A percentile compares a stretch with the other conserved stretches of the same genome.
These are phyloP conservation scores for Lasiosphaeria ovina DNA, from an alignment of 495 filamentous ascomycete species.

Conservation along the genomic window DNA sequence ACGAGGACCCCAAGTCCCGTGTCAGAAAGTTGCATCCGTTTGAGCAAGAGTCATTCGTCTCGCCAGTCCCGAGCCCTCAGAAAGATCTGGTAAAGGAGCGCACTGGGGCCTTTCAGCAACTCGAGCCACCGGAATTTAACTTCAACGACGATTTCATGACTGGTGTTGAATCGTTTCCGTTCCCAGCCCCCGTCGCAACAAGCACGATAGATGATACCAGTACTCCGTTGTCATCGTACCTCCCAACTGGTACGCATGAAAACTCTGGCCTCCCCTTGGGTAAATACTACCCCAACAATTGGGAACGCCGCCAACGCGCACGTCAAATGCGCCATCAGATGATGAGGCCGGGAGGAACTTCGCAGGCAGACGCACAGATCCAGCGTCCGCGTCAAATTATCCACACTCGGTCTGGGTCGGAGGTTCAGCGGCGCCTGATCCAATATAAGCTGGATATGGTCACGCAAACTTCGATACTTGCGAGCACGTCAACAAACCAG, in stretches of 20 bases:
- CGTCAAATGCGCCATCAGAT: background rate
- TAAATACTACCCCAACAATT: conserved; percentile 57
- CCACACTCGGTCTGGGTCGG: conserved; percentile 39
- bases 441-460: conserved; percentile 64
- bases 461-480: conserved; percentile 48
- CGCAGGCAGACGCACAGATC: conserved; percentile 32
- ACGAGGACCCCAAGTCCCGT: background rate
- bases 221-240: conserved; percentile 44
- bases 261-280: conserved; percentile 43
- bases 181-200: conserved; percentile 4
- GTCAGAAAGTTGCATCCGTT: background rate
- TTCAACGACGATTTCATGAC: background rate
- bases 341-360: background rate
- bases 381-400: conserved; percentile 20
- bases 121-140: background rate
- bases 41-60: background rate
- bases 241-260: conserved; percentile 37
- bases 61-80: background rate
- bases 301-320: conserved; percentile 34
- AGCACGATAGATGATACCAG: conserved; percentile 16
- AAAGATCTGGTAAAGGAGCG: background rate
- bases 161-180: conserved; percentile 4
- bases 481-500: conserved; percentile 16
- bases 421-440: conserved; percentile 49
- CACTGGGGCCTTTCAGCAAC: background rate